Conservation (phyloP, 768 basidiomycete genomes). For the Trametes coccinea region DNA sequence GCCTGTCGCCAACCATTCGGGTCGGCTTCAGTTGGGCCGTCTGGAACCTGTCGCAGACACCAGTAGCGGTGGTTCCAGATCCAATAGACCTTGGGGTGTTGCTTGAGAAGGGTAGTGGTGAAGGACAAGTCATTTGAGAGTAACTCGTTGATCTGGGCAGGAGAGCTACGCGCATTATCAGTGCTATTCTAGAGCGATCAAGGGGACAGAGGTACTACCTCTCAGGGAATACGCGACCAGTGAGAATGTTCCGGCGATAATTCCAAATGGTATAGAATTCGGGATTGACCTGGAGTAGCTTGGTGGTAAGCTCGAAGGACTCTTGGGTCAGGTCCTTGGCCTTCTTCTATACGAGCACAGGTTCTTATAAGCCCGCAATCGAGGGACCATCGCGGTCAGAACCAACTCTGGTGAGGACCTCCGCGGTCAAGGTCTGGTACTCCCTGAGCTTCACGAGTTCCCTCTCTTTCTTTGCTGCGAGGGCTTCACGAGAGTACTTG, state of each 20-base stretch:
- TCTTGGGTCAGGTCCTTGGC: conserved; percentile 64
- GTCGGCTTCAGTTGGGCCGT: conserved; percentile 59
- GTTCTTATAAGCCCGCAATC: conserved; percentile 8
- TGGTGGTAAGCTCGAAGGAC: conserved; percentile 77
- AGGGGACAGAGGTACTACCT: conserved; percentile 45
- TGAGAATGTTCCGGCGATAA: conserved; percentile 79
- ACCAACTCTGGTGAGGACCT: conserved; percentile 62
- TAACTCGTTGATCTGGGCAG: conserved; percentile 59
- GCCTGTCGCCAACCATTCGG: conserved; percentile 69
- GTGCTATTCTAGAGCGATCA: background rate
- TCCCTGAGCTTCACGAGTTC: conserved; percentile 77
- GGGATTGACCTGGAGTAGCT: conserved; percentile 80
- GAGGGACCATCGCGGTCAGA: conserved; percentile 3
- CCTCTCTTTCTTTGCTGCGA: conserved; percentile 65
- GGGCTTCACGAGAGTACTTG: conserved; percentile 55
- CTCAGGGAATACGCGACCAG: conserved; percentile 65
- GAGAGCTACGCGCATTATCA: conserved; percentile 43
- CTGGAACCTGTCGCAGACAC: conserved; percentile 88
- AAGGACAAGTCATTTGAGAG: conserved; percentile 75
- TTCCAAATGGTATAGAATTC: conserved; percentile 99
- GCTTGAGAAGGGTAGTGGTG: conserved; percentile 78
- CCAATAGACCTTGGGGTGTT: conserved; percentile 95
- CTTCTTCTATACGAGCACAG: conserved; percentile 56
- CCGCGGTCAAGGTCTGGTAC: conserved; percentile 65
- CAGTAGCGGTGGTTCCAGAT: conserved; percentile 98